Conservation (phyloP, 169 alveolate genomes). For the Plasmodium coatneyi region DNA sequence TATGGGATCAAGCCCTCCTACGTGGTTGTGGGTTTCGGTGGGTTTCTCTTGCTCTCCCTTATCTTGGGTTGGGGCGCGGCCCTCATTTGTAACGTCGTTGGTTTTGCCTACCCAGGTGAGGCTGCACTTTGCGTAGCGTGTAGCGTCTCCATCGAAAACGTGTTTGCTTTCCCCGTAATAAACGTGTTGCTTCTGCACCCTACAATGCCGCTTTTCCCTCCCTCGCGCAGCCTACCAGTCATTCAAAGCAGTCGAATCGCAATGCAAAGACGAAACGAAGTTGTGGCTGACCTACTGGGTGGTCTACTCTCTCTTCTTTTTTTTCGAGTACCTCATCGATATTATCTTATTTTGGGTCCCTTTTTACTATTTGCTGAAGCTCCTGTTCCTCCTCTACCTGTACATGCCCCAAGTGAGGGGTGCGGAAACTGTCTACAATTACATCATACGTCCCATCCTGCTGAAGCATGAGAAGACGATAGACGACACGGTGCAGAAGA, state of each 20-base stretch:
- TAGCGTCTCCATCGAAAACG: no score
- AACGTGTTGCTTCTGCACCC: no score
- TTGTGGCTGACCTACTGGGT: slow-evolving; percentile 95
- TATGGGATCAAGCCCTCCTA: slow-evolving; percentile 77
- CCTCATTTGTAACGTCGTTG: slow-evolving; percentile 77
- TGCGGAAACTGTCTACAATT: slow-evolving; percentile 78
- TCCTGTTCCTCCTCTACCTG: slow-evolving; percentile 88
- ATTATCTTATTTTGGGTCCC: slow-evolving; percentile 91
- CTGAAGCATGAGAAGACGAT: slow-evolving; percentile 79
- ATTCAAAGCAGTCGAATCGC: slow-evolving; percentile 90
- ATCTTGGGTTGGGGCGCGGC: slow-evolving; percentile 83
- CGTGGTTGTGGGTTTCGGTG: slow-evolving; percentile 36
- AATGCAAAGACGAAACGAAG: slow-evolving; percentile 88
- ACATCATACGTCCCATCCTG: slow-evolving; percentile 78
- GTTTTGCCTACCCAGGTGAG: slow-evolving; percentile 78
- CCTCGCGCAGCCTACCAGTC: slow-evolving; percentile 87
- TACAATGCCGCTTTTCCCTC: background rate
- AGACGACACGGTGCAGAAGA: slow-evolving; percentile 77
- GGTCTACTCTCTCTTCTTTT: slow-evolving; percentile 87
- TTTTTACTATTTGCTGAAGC: slow-evolving; percentile 89
- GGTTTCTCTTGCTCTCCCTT: slow-evolving; percentile 44
- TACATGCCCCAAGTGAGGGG: slow-evolving; percentile 87
- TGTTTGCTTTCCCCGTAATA: no score
- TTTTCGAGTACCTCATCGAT: slow-evolving; percentile 88
- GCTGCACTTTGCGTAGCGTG: background rate